Evolutionary conservation across 2,329 filamentous ascomycete species (phyloP).

Genomic region (Gyromitra esculenta): DNA sequence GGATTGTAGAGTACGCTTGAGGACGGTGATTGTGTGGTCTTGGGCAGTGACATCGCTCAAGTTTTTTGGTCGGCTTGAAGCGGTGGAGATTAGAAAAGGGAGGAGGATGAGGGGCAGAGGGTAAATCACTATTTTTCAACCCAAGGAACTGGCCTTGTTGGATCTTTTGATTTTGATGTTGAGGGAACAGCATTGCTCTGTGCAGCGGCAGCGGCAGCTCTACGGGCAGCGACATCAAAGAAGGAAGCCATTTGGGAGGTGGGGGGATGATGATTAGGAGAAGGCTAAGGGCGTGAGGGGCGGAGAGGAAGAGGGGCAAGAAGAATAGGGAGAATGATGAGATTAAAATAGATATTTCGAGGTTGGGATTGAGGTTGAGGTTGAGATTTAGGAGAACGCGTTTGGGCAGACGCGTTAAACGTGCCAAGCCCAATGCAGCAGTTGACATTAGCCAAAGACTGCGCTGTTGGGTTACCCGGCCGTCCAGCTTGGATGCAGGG

Average conservation of each 20-base stretch:
- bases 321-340: no score
- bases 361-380: conserved; percentile 17
- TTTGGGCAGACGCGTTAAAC: conserved; percentile 41
- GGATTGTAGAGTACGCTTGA: conserved; percentile 91
- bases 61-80: conserved; percentile 82
- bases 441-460: background rate
- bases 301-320: background rate
- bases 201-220: conserved; percentile 76
- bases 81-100: background rate
- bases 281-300: conserved; percentile 2
- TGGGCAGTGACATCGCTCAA: conserved; percentile 95
- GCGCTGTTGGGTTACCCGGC: background rate
- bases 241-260: conserved; percentile 80
- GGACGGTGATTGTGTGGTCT: conserved; percentile 93
- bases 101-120: background rate
- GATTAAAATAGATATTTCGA: background rate
- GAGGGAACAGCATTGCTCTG: conserved; percentile 74
- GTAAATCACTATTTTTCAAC: conserved; percentile 92
- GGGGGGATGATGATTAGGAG: background rate
- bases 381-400: conserved; percentile 24
- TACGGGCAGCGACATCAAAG: conserved; percentile 93
- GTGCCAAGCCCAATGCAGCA: conserved; percentile 20
- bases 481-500: background rate
- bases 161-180: conserved; percentile 70
- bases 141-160: conserved; percentile 72